These are phyloP conservation scores for Mayamaea pseudoterrestris DNA, from an alignment of 108 stramenopile genomes.

Conservation along the genomic window DNA sequence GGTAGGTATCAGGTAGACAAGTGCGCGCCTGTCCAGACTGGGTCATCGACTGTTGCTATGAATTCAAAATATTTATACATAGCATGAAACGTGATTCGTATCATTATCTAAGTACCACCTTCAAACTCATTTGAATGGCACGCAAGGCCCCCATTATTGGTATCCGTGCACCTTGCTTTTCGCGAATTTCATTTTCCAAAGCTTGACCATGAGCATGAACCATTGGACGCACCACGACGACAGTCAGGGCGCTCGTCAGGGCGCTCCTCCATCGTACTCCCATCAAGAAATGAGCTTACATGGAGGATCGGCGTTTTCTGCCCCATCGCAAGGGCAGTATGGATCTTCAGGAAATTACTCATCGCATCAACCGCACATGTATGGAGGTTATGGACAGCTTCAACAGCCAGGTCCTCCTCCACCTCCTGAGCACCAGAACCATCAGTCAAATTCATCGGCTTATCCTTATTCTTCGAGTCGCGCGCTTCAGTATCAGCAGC, in stretches of 20 bases:
- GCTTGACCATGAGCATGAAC: background rate
- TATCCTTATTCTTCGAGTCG: background rate
- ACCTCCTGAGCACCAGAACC: background rate
- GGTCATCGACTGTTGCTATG: too few species aligned
- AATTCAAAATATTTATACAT: too few species aligned
- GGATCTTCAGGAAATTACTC: background rate
- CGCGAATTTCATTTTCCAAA: too few species aligned
- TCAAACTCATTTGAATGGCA: too few species aligned
- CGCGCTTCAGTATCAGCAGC: background rate
- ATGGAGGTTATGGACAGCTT: background rate
- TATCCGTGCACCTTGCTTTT: too few species aligned
- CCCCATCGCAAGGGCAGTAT: background rate
- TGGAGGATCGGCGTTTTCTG: background rate
- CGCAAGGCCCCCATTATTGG: too few species aligned
- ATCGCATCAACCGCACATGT: background rate
- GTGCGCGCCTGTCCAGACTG: too few species aligned
- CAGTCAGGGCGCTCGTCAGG: background rate
- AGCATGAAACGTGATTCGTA: too few species aligned
- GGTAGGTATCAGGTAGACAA: too few species aligned
- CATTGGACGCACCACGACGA: background rate
- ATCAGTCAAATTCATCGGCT: background rate
- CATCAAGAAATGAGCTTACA: too few species aligned
- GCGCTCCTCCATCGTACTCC: background rate
- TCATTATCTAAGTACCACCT: too few species aligned
- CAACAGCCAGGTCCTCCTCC: constrained; percentile 1